Conservation (phyloP, 2,329 filamentous ascomycete genomes). For the Diaporthe australafricana region DNA sequence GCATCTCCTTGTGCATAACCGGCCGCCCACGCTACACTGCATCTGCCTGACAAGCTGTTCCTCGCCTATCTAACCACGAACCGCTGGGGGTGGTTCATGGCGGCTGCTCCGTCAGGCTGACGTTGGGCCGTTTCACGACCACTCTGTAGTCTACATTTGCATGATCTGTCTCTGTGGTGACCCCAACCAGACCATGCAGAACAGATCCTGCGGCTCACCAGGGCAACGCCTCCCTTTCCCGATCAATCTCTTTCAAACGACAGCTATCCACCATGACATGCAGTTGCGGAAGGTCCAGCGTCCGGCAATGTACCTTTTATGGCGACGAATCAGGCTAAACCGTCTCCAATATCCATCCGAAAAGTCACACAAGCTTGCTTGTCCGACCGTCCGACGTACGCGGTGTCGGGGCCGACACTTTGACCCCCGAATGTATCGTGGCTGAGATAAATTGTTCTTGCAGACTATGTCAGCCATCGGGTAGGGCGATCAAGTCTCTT, state of each 20-base stretch:
- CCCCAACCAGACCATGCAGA: background rate
- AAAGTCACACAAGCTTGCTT: background rate
- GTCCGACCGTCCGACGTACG: background rate
- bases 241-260: background rate
- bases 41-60: conserved; percentile 18
- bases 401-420: background rate
- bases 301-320: too few species aligned
- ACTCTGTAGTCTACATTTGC: background rate
- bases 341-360: background rate
- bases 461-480: background rate
- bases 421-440: background rate
- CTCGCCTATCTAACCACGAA: conserved; percentile 21
- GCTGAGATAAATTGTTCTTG: conserved; percentile 1
- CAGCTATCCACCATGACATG: background rate
- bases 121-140: conserved; percentile 20
- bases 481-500: background rate
- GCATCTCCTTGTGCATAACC: conserved; percentile 26
- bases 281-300: background rate
- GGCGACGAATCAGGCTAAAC: background rate
- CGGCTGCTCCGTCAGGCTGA: conserved; percentile 1
- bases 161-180: conserved; percentile 13
- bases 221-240: background rate
- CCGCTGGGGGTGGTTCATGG: conserved; percentile 21
- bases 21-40: conserved; percentile 19
- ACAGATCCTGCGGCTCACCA: conserved; percentile 1